These are phyloP conservation scores for Neurospora cerealis DNA, from an alignment of 495 filamentous ascomycete genomes.

Conservation along the genomic window DNA sequence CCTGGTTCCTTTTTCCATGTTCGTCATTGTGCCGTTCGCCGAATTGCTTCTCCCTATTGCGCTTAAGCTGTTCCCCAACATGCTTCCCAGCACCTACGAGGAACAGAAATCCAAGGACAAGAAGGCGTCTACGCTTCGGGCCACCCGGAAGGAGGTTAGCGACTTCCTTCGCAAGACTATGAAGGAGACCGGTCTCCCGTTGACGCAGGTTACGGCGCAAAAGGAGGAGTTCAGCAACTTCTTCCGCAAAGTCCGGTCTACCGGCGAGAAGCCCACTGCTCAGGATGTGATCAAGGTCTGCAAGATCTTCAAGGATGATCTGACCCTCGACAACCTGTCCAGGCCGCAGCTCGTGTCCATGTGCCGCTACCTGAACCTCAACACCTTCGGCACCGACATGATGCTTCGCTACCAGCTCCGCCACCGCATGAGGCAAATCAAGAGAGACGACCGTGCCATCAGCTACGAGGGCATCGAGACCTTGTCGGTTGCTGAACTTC, in stretches of 20 bases:
- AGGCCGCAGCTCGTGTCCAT: constrained; percentile 93
- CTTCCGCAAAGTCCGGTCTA: constrained; percentile 91
- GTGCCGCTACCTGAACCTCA: constrained; percentile 97
- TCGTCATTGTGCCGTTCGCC: constrained; percentile 93
- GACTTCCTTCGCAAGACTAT: constrained; percentile 82
- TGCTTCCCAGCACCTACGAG: constrained; percentile 96
- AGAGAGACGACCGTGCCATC: constrained; percentile 93
- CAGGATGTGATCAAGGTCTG: constrained; percentile 97
- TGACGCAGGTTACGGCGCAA: constrained; percentile 76
- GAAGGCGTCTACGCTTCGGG: constrained; percentile 73
- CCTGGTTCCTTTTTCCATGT: constrained; percentile 91
- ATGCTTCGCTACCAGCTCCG: constrained; percentile 98
- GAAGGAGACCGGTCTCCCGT: constrained; percentile 82
- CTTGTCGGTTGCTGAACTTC: constrained; percentile 85
- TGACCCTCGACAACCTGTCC: constrained; percentile 95
- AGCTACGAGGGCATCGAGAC: constrained; percentile 89
- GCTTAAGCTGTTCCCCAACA: constrained; percentile 88
- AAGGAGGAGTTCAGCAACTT: constrained; percentile 95
- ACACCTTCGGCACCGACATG: constrained; percentile 90
- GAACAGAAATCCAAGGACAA: constrained; percentile 78
- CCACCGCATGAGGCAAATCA: constrained; percentile 98
- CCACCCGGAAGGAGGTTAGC: constrained; percentile 89
- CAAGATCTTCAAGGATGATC: constrained; percentile 98
- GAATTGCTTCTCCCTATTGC: constrained; percentile 92
- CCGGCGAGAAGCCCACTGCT: constrained; percentile 77